These are phyloP conservation scores for Albugo laibachii DNA, from an alignment of 352 stramenopile genomes.

Conservation along the genomic window DNA sequence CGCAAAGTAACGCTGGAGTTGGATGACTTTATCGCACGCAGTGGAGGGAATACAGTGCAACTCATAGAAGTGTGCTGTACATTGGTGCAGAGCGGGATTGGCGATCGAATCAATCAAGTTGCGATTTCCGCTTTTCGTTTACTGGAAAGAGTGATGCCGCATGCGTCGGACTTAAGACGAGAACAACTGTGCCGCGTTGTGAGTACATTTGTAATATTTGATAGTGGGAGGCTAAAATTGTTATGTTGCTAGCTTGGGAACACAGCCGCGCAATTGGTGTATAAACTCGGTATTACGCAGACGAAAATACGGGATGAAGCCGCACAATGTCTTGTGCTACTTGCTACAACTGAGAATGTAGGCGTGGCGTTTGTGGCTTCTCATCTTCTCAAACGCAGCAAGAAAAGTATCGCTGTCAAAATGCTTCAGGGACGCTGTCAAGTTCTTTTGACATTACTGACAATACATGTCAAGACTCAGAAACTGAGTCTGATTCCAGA, in stretches of 20 bases:
- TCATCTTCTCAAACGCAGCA: slow-evolving; percentile 44
- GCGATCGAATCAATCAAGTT: slow-evolving; percentile 58
- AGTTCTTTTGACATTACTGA: slow-evolving; percentile 34
- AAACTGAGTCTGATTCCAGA: slow-evolving; percentile 28
- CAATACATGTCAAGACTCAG: background rate
- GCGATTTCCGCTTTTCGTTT: slow-evolving; percentile 48
- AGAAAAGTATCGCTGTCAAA: slow-evolving; percentile 57
- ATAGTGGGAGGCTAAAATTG: too few relatives aligned
- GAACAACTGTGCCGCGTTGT: slow-evolving; percentile 55
- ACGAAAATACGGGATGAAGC: slow-evolving; percentile 57
- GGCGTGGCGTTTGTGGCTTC: slow-evolving; percentile 35
- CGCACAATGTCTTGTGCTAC: slow-evolving; percentile 13
- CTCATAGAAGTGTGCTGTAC: slow-evolving; percentile 41
- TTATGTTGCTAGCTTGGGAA: slow-evolving; percentile 26
- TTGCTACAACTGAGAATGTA: slow-evolving; percentile 42
- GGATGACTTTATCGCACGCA: slow-evolving; percentile 12
- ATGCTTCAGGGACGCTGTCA: slow-evolving; percentile 39
- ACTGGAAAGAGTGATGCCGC: slow-evolving; percentile 32
- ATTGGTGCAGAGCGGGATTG: slow-evolving; percentile 45
- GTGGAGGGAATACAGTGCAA: slow-evolving; percentile 16
- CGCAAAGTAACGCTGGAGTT: slow-evolving; percentile 68
- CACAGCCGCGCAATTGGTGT: slow-evolving; percentile 54
- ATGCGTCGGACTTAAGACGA: slow-evolving; percentile 19
- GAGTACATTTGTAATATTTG: slow-evolving; percentile 7
- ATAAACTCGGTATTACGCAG: slow-evolving; percentile 53